Base-by-base conservation (phyloP, 306 rosid species). In the Sicyos edulis region DNA sequence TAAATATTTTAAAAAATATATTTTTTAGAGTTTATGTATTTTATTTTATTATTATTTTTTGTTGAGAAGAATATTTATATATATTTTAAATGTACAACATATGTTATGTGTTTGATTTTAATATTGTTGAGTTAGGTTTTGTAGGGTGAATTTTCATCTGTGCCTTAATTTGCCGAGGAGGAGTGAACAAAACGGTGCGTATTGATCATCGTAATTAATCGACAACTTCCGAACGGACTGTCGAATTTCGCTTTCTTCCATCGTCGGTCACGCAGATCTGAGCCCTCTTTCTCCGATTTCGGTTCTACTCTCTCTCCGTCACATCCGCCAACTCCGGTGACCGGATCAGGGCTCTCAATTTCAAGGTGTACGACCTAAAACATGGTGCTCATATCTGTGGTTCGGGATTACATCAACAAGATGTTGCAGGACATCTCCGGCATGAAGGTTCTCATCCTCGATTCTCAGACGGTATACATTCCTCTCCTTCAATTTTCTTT, bases 401-500 rank as follows among this genome's bases (percentile, higher is more conserved):
- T 76, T 24, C 95, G 97, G 57, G 99, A 93, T 71, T 93, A 93
- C 80, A 20, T 93, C 55, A 87, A 83, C 77, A 91, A 96, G 78
- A 93, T 93, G 95, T 76, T 93, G 75, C 96, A 87, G 78, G 99
- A 93, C 85, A 93, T 93, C 79, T 93, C 96, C 54, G 97, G 99
- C 85, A 93, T 93, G 99, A 93, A 91, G 75, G 99, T 91, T 75
- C 96, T 93, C 79, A 79, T 93, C 76, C 96, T 93, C 40, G 99
- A 93, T 89, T 89, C 95, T 75, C 88, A 91, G 68, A 93, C 99
- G 91, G 97, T 93, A 42, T 17, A 47, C 75, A 42, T 61, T 10
- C 8, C 16, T 0, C 16, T n/a, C 7, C 17, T 45, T 69, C 71
- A 60, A 47, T 14, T 54, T 66, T 66, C 17, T 75, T 51, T 21